These are phyloP conservation scores for Talaromyces adpressus DNA, from an alignment of 495 filamentous ascomycete species.

Conservation along the genomic window DNA sequence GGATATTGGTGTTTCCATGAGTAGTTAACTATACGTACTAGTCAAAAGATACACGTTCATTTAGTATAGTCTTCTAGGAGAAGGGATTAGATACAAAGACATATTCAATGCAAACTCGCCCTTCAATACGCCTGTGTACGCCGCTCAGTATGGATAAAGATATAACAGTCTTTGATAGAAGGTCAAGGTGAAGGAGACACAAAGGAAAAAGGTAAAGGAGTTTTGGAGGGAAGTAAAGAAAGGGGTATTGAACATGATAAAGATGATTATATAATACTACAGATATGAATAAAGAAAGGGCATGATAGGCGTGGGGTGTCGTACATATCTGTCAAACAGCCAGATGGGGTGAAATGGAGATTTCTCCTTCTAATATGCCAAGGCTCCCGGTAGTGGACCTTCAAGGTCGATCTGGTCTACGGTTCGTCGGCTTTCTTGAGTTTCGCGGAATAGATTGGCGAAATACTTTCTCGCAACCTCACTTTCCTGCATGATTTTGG, in stretches of 20 bases:
- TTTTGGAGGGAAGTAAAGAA: neutral
- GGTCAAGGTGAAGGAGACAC: neutral
- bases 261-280: neutral
- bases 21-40: neutral
- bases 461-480: conserved; percentile 82
- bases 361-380: conserved; percentile 5
- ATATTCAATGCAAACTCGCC: neutral
- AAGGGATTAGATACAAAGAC: neutral
- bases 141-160: neutral
- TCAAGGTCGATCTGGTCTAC: conserved; percentile 81
- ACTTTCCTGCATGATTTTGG: conserved; percentile 66
- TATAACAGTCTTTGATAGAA: neutral
- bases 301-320: neutral
- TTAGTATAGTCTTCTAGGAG: neutral
- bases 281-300: neutral
- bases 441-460: conserved; percentile 72
- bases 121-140: conserved; percentile 1
- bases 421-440: conserved; percentile 58
- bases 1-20: neutral
- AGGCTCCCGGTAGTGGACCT: conserved; percentile 37
- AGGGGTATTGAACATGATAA: neutral
- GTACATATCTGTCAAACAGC: neutral
- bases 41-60: neutral
- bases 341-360: neutral
- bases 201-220: neutral